Evolutionary conservation across 768 basidiomycete species (phyloP).

Genomic region (Postia placenta): DNA sequence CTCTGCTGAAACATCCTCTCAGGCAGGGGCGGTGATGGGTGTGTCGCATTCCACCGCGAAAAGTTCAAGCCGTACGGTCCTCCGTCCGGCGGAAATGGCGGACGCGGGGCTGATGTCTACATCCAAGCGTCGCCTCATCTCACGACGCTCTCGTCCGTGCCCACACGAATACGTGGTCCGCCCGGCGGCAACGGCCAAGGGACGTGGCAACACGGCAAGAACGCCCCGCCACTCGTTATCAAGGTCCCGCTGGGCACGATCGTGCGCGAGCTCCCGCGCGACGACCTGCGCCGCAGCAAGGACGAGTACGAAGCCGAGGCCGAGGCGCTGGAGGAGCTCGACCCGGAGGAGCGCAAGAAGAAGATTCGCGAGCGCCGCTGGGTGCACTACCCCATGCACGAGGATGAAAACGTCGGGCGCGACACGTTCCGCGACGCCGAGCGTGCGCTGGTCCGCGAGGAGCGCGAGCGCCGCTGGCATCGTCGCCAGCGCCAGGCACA

Average conservation of each 20-base stretch:
- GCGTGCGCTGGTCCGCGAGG: slow-evolving; percentile 48
- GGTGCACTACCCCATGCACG: slow-evolving; percentile 73
- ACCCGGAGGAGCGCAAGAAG: slow-evolving; percentile 40
- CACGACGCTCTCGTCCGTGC: slow-evolving; percentile 70
- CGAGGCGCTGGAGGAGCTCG: slow-evolving; percentile 46
- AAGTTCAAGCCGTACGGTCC: slow-evolving; percentile 80
- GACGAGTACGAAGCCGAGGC: slow-evolving; percentile 75
- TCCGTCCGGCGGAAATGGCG: slow-evolving; percentile 92
- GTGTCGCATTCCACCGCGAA: slow-evolving; percentile 90
- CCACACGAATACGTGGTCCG: slow-evolving; percentile 59
- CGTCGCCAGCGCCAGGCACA: slow-evolving; percentile 34
- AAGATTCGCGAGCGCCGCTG: slow-evolving; percentile 62
- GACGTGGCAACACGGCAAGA: slow-evolving; percentile 80
- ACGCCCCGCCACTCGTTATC: slow-evolving; percentile 66
- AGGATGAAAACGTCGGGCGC: slow-evolving; percentile 55
- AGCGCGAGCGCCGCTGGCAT: slow-evolving; percentile 49
- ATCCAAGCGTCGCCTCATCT: slow-evolving; percentile 72
- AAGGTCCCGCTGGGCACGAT: slow-evolving; percentile 89
- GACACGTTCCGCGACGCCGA: slow-evolving; percentile 73
- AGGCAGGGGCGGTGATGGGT: slow-evolving; percentile 89
- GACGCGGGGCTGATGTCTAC: slow-evolving; percentile 83
- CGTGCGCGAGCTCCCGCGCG: slow-evolving; percentile 64
- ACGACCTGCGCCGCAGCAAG: slow-evolving; percentile 57
- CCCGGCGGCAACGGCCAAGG: slow-evolving; percentile 74
- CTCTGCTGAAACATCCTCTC: neutral